Base-by-base conservation (phyloP, 805 yeast genomes). In the Saturnispora kantuleensis region DNA sequence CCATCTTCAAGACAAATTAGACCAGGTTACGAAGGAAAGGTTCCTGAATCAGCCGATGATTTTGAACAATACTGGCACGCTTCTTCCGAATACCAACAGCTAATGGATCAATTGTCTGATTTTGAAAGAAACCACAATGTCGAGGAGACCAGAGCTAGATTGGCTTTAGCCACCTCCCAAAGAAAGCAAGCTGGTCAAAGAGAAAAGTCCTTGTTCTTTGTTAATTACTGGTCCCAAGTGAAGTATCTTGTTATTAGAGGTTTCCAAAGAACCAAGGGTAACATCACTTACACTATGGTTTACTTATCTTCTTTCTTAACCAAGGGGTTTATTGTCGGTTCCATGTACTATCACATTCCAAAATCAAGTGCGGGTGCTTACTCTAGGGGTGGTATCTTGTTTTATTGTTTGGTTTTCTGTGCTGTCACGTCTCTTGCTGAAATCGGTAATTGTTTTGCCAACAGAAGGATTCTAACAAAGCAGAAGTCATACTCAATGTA, bases 401-500 rank as follows among this genome's bases (percentile, higher is more conserved):
- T 79, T 63, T 78, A 74, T 56, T 74, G 78, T 31, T 67, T 77
- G 37, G 65, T 80, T 44, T 79, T 71, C 54, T 78, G 74, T 61
- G 76, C 81, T 32, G 68, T 79, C 54, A 71, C 80, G 40, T 71
- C 81, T 11, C 62, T 79, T 47, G 79, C 82, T 56, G 85, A 78
- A 62, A 76, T 78, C 49, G 69, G 79, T 56, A 60, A 74, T 10
- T 65, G 77, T 43, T 80, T 77, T 54, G 75, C 76, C 48, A 73
- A 73, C 44, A 75, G 81, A 64, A 76, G 79, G 15, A 77, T 80
- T 52, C 67, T 79, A 47, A 77, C 73, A 50, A 80, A 79, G 57
- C 87, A 80, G 52, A 71, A 73, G 52, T 69, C 78, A 18, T 79
- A 76, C 52, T 76, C 83, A 11, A 65, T 80, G 64, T 79, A 76